Base-by-base conservation (phyloP, 495 filamentous ascomycete genomes). In the Podospora tetraspora region DNA sequence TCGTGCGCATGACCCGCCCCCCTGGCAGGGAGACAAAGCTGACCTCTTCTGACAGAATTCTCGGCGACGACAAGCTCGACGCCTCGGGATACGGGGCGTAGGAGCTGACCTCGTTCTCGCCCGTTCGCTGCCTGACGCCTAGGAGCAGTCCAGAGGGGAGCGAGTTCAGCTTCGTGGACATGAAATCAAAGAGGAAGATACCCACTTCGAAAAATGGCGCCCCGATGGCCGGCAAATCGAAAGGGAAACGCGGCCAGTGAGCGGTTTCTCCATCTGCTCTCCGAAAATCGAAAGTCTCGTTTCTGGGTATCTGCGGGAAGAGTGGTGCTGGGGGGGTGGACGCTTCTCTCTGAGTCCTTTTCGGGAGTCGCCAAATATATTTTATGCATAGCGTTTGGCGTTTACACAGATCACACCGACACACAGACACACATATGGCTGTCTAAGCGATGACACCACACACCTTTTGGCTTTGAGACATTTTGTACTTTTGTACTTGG, bases 1-100 rank as follows among this genome's bases (percentile, higher is more conserved):
- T 92, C 90, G 91, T 93, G 80, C 77, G 91, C 85, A 34, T 8
- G 16, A 0, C 19, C 25, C n/a, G n/a, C n/a, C 32, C 66, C 37
- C 57, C 57, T 37, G 58, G 66, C 69, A 61, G 64, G 23, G 43
- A 9, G 13, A 63, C 25, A 12, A 43, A 24, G 63, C 70, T 72
- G 63, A 73, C 59, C 9, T 66, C 23, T 23, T 6, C 12, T 10
- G 22, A n/a, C 0, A 86, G 84, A 19, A 79, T 86, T 22, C 76
- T 86, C 9, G 81, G 77, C 23, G 81, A 85, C 60, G 83, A 85
- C 66, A 84, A 81, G 71, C 75, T 83, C 24, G 83, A 84, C 27
- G 66, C 78, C 52, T 83, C 82, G 8, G 78, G 67, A 43, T 80
- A 79, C 63, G 78, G 76, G 57, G 57, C 72, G 19, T 75, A 76